These are phyloP conservation scores for Entrophospora sp. DNA, from an alignment of 192 early-diverging fungal species.

Conservation along the genomic window DNA sequence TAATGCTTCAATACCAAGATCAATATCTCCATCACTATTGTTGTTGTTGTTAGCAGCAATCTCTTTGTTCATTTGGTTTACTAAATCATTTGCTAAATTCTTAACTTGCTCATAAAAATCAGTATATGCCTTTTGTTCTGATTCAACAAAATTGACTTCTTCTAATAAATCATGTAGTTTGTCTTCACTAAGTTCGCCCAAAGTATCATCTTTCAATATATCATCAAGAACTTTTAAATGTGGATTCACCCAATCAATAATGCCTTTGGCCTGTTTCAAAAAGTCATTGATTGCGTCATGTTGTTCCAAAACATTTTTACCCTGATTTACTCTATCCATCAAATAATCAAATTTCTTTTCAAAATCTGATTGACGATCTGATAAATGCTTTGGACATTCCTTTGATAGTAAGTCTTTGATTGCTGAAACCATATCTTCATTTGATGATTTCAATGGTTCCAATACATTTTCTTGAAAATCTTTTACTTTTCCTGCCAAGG, in stretches of 20 bases:
- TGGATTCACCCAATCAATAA: slow-evolving; percentile 13
- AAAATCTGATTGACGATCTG: neutral
- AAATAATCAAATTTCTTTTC: neutral
- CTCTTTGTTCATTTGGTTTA: slow-evolving; percentile 14
- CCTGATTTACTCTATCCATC: neutral
- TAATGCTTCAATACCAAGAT: neutral
- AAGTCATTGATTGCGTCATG: neutral
- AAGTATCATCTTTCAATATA: slow-evolving; percentile 6
- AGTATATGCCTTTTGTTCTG: slow-evolving; percentile 6
- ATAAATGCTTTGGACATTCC: neutral
- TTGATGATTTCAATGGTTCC: neutral
- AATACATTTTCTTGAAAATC: slow-evolving; percentile 13
- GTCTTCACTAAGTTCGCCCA: slow-evolving; percentile 6
- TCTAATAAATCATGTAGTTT: slow-evolving; percentile 3
- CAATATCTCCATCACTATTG: neutral
- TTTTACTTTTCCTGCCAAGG: neutral
- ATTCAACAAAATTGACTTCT: slow-evolving; percentile 17
- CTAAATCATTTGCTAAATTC: neutral
- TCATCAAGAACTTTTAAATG: neutral
- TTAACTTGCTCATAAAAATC: slow-evolving; percentile 6
- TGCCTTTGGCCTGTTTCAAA: neutral
- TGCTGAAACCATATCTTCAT: neutral
- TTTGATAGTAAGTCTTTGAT: slow-evolving; percentile 8
- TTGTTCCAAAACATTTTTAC: slow-evolving; percentile 13
- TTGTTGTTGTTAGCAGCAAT: slow-evolving; percentile 5